Conservation (phyloP, 2,329 filamentous ascomycete genomes). For the Alternaria novae-zelandiae region DNA sequence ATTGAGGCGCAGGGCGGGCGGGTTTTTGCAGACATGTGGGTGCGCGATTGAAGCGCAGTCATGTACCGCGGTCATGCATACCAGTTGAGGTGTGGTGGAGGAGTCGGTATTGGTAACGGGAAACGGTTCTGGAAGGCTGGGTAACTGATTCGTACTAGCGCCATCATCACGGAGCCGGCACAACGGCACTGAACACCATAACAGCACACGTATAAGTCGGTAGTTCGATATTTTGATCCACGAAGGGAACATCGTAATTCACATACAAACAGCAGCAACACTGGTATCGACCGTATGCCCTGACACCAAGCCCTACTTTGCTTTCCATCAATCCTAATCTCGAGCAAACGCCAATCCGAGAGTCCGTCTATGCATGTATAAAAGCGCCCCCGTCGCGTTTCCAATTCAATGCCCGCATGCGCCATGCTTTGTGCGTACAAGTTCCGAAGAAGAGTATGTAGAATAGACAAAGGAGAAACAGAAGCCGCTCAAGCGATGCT, state of each 20-base stretch:
- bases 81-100: neutral
- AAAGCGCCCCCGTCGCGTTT: constrained; percentile 12
- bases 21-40: neutral
- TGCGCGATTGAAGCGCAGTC: neutral
- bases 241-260: neutral
- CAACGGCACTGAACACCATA: neutral
- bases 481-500: constrained; percentile 21
- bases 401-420: constrained; percentile 15
- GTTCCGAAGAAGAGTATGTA: constrained; percentile 11
- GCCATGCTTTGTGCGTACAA: constrained; percentile 22
- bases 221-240: neutral
- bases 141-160: neutral
- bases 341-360: constrained; percentile 6
- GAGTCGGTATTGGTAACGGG: neutral
- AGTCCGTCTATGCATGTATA: constrained; percentile 13
- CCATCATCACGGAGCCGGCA: neutral
- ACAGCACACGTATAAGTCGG: neutral
- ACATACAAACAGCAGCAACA: constrained; percentile 3
- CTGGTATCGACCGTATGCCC: constrained; percentile 12
- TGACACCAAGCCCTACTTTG: constrained; percentile 1
- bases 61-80: neutral
- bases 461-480: constrained; percentile 13
- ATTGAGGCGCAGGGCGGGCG: neutral
- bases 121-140: neutral
- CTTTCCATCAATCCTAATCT: constrained; percentile 3